Percentiles rank a stretch among this genome's conserved stretches.
These are phyloP conservation scores for Fusarium protoensiforme DNA, from an alignment of 2,329 filamentous ascomycete species.

Conservation along the genomic window DNA sequence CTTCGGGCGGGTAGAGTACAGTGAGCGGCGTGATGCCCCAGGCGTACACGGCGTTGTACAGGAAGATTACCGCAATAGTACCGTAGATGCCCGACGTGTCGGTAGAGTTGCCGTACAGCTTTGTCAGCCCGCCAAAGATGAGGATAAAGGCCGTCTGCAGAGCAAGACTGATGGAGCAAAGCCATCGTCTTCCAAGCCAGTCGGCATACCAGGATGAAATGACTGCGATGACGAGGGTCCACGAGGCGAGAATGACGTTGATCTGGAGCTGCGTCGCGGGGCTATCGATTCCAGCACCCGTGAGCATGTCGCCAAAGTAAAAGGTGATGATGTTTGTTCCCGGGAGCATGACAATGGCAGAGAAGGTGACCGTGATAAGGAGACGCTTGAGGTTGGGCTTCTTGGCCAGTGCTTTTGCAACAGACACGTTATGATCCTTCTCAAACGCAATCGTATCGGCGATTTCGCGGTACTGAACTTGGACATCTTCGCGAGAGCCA, in stretches of 20 bases:
- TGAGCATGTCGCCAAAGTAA: constrained; percentile 52
- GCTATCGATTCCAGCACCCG: constrained; percentile 56
- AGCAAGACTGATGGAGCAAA: constrained; percentile 1
- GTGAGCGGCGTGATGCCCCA: constrained; percentile 44
- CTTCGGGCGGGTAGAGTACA: constrained; percentile 59
- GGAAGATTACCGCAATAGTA: constrained; percentile 59
- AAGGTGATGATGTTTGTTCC: constrained; percentile 25
- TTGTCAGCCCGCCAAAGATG: constrained; percentile 13
- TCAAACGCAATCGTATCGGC: constrained; percentile 20
- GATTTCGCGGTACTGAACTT: constrained; percentile 23
- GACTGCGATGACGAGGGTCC: constrained; percentile 31
- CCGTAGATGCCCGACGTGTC: constrained; percentile 46
- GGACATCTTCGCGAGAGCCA: neutral
- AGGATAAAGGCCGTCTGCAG: constrained; percentile 8
- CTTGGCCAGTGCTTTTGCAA: neutral
- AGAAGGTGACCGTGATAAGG: constrained; percentile 2
- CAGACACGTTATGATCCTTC: neutral
- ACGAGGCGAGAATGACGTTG: constrained; percentile 35
- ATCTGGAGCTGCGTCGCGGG: constrained; percentile 52
- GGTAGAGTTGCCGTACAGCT: constrained; percentile 37
- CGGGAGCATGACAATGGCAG: constrained; percentile 22
- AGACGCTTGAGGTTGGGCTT: constrained; percentile 9
- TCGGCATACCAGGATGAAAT: constrained; percentile 18
- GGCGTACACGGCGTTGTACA: constrained; percentile 61
- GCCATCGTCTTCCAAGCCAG: constrained; percentile 20